Evolutionary conservation across 192 early-diverging fungal species (phyloP).

Genomic region (Spizellomyces sp.): DNA sequence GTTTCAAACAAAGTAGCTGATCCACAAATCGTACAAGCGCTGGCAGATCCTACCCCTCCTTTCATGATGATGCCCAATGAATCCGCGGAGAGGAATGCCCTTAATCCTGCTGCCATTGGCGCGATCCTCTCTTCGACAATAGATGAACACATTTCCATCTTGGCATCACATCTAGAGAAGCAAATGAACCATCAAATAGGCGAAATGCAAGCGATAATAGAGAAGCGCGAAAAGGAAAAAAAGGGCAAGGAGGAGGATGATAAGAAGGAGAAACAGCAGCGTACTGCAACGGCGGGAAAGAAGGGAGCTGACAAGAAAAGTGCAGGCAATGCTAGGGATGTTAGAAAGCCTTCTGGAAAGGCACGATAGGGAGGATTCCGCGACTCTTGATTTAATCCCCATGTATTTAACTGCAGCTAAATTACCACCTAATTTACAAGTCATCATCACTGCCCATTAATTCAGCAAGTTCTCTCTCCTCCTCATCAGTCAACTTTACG

Average conservation of each 20-base stretch:
- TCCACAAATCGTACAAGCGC: too few relatives aligned
- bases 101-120: constrained; percentile 12
- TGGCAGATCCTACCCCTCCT: too few relatives aligned
- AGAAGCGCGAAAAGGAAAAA: constrained; percentile 3
- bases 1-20: too few relatives aligned
- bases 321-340: constrained; percentile 3
- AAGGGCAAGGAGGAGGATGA: constrained; percentile 9
- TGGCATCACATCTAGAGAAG: constrained; percentile 13
- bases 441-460: constrained; percentile 69
- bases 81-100: not conserved
- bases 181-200: constrained; percentile 15
- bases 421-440: constrained; percentile 2
- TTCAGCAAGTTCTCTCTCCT: constrained; percentile 86
- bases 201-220: constrained; percentile 22
- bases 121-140: constrained; percentile 10
- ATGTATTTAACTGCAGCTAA: not conserved
- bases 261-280: not conserved
- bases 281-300: not conserved
- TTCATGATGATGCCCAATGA: too few relatives aligned
- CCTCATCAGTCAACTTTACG: constrained; percentile 79
- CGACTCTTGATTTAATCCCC: not conserved
- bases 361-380: not conserved
- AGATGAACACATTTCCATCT: constrained; percentile 11
- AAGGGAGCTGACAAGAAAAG: constrained; percentile 11
- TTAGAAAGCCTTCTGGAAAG: not conserved